phyloP scores from a whole-genome alignment of 2,329 filamentous ascomycete genomes.

The Fusarium sp. region DNA sequence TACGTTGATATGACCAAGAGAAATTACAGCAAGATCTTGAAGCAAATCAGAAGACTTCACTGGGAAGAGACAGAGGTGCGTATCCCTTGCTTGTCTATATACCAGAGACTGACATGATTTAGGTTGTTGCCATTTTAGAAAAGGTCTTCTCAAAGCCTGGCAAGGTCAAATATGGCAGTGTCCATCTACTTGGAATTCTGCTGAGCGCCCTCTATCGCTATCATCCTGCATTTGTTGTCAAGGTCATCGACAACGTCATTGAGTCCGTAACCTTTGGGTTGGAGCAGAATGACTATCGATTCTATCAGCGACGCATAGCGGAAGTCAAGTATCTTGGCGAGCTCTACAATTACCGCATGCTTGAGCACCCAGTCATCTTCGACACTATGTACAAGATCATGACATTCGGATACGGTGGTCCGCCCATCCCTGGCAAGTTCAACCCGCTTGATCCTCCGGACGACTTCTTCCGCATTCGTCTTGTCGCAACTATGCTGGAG shows the following conservation, averaged over 20 bases:
- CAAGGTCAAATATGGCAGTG: slow-evolving; percentile 97
- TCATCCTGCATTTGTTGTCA: slow-evolving; percentile 89
- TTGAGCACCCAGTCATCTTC: slow-evolving; percentile 95
- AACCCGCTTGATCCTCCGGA: slow-evolving; percentile 88
- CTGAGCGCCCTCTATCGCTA: slow-evolving; percentile 90
- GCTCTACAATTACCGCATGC: slow-evolving; percentile 96
- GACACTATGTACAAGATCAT: slow-evolving; percentile 95
- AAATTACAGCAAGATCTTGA: slow-evolving; percentile 92
- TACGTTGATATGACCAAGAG: slow-evolving; percentile 95
- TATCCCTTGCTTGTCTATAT: background rate
- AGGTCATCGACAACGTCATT: slow-evolving; percentile 90
- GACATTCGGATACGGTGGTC: slow-evolving; percentile 90
- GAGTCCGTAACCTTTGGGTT: slow-evolving; percentile 90
- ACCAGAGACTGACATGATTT: slow-evolving; percentile 6
- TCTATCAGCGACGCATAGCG: slow-evolving; percentile 92
- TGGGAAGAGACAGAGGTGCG: slow-evolving; percentile 91
- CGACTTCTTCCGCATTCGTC: slow-evolving; percentile 94
- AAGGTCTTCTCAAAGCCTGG: slow-evolving; percentile 96
- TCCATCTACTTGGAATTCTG: slow-evolving; percentile 91
- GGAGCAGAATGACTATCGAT: slow-evolving; percentile 97
- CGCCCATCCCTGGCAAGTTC: slow-evolving; percentile 80
- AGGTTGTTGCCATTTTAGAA: slow-evolving; percentile 80
- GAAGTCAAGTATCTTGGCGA: slow-evolving; percentile 97
- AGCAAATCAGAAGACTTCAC: slow-evolving; percentile 93
- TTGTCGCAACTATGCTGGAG: slow-evolving; percentile 90